Evolutionary conservation across 108 stramenopile species (phyloP).

Genomic region (Fistulifera pelliculosa): DNA sequence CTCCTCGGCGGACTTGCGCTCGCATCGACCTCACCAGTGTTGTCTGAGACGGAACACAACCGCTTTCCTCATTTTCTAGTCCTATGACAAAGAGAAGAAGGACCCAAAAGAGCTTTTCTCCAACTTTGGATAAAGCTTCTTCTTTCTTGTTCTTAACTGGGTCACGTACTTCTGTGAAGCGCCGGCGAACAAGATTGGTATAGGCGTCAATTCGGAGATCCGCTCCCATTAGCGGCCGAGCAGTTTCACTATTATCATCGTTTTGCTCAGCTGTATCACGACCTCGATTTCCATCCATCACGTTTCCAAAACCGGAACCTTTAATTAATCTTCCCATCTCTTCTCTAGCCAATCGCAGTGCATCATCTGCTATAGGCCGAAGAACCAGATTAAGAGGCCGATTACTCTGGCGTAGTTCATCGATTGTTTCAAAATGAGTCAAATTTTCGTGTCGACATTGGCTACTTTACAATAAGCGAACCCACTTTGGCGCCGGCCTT

Average conservation of each 20-base stretch:
- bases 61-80: constrained; percentile 49
- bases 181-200: constrained; percentile 23
- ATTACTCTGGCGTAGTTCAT: constrained; percentile 75
- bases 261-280: constrained; percentile 8
- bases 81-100: constrained; percentile 66
- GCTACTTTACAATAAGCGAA: constrained; percentile 77
- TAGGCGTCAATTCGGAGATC: constrained; percentile 25
- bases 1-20: constrained; percentile 1
- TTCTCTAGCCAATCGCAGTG: constrained; percentile 60
- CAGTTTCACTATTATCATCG: neutral
- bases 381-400: constrained; percentile 71
- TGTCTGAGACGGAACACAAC: constrained; percentile 14
- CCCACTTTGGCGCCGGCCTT: constrained; percentile 77
- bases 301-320: constrained; percentile 51
- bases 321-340: constrained; percentile 83
- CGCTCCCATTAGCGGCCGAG: constrained; percentile 25
- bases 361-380: constrained; percentile 50
- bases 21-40: neutral
- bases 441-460: constrained; percentile 71
- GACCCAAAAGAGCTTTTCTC: constrained; percentile 68
- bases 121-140: constrained; percentile 50
- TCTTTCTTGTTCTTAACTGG: constrained; percentile 36
- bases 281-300: constrained; percentile 19
- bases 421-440: constrained; percentile 88
- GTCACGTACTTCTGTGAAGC: constrained; percentile 21